Conservation (phyloP, 1,284 basidiomycete genomes). For the Pulchroboletus neoregius region DNA sequence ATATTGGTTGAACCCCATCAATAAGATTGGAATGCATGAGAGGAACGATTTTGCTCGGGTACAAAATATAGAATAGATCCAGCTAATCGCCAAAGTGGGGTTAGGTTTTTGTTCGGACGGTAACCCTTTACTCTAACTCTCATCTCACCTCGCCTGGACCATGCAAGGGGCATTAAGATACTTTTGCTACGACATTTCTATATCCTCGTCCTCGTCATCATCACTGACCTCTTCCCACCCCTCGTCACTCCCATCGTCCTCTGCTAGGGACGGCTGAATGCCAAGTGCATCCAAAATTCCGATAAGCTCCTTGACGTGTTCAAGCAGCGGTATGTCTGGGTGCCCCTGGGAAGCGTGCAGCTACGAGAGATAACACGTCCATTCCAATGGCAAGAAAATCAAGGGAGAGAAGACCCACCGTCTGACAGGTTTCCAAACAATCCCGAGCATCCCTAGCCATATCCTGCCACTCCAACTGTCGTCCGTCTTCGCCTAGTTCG, state of each 20-base stretch:
- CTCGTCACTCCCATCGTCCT: conserved; percentile 47
- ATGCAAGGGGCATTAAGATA: too few relatives aligned
- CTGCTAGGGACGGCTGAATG: conserved; percentile 58
- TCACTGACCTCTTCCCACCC: conserved; percentile 54
- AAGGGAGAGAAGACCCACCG: conserved; percentile 44
- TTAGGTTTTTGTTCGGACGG: too few relatives aligned
- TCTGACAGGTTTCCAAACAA: conserved; percentile 79
- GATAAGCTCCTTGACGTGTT: conserved; percentile 76
- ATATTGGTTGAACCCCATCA: too few relatives aligned
- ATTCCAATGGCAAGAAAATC: not conserved
- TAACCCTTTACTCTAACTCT: too few relatives aligned
- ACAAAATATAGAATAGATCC: too few relatives aligned
- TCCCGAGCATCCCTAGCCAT: conserved; percentile 78
- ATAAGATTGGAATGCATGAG: too few relatives aligned
- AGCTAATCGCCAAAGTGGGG: too few relatives aligned
- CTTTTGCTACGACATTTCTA: conserved; percentile 59
- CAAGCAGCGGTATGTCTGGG: conserved; percentile 74
- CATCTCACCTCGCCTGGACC: too few relatives aligned
- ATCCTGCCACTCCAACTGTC: conserved; percentile 70
- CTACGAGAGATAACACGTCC: conserved; percentile 37
- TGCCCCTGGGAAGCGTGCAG: conserved; percentile 71
- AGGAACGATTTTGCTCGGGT: too few relatives aligned
- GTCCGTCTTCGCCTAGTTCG: conserved; percentile 36
- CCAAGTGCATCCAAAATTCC: conserved; percentile 65
- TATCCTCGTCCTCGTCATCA: conserved; percentile 42